Evolutionary conservation across 768 basidiomycete species (phyloP), one percentile per base, ranked within the genome.

Genomic region (Termitomyces sp.): DNA sequence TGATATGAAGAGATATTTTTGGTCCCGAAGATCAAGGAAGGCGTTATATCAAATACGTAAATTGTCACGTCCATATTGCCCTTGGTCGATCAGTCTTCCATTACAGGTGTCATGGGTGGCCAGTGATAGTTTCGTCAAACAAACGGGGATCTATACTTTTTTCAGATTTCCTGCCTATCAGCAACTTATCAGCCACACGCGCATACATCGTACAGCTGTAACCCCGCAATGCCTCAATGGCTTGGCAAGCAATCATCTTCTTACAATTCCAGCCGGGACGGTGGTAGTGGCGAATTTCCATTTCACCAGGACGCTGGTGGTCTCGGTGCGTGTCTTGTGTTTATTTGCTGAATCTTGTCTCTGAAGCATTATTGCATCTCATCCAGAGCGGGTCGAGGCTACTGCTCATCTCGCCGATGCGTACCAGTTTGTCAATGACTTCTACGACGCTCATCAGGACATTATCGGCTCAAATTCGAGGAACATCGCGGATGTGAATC

Each of bases 361-460:
- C 42, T 55, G 7, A 55, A 15, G 10, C 34, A 32, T 47, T 12
- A 17, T 57, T 48, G 43, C 10, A 40, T 40, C 4, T 43, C 29
- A 42, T 55, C 4, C 46, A 57, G 56, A 10, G 20, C 3, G 32
- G 8, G 34, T 38, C 1, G 56, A 57, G 25, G 15, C 56, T 38
- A 37, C 57, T 4, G 55, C 60, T 17, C 62, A 61, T 37, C n/a
- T 38, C 4, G 57, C n/a, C n/a, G 60, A 65, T 50, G 52, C 60
- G 1, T 63, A 58, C 48, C 56, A 56, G 49, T 66, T 63, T 37
- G 57, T 73, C 37, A 66, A 70, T 42, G 68, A 69, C 1, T 71
- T 68, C 47, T 72, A 64, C 53, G 63, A 69, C 8, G 65, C 65
- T 31, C 66, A 71, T 42, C 52, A 60, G 6, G 65, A 67, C 45